Conservation (phyloP, 176 grass and related monocot species). For the Chrysopogon serrulatus region DNA sequence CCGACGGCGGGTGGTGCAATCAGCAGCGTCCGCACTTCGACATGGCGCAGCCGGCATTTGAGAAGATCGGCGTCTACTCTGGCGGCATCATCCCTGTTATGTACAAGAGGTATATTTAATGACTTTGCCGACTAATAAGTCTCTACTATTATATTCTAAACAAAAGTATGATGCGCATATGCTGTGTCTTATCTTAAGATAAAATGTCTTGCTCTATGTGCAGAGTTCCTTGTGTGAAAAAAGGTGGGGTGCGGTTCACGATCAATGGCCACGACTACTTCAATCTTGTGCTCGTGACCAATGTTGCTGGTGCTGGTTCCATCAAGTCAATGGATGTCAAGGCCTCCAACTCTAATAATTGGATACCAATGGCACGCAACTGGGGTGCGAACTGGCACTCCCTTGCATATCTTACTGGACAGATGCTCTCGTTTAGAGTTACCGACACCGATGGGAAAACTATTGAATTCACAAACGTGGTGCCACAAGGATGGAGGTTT, state of each 20-base stretch:
- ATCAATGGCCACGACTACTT: constrained; percentile 46
- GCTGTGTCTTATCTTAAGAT: not conserved
- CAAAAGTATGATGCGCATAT: not conserved
- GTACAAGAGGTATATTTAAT: constrained; percentile 26
- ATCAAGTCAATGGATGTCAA: constrained; percentile 38
- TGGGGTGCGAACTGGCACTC: constrained; percentile 47
- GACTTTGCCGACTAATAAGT: not conserved
- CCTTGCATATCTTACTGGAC: not conserved
- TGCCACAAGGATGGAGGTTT: constrained; percentile 38
- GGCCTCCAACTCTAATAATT: not conserved
- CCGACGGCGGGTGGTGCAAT: constrained; percentile 56
- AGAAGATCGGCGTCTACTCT: constrained; percentile 46
- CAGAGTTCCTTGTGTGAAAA: constrained; percentile 38
- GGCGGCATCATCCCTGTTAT: constrained; percentile 62
- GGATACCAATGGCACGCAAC: constrained; percentile 36
- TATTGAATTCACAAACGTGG: constrained; percentile 20
- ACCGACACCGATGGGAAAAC: constrained; percentile 7
- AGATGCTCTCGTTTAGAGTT: constrained; percentile 28
- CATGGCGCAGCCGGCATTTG: constrained; percentile 61
- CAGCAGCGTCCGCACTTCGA: constrained; percentile 51
- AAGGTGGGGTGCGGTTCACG: constrained; percentile 41
- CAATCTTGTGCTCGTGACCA: constrained; percentile 38
- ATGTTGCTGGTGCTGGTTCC: constrained; percentile 28
- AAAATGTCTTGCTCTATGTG: not conserved
- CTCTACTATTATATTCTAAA: too few relatives aligned